phyloP scores from a whole-genome alignment of 805 yeast genomes.

The Brettanomyces nanus region DNA sequence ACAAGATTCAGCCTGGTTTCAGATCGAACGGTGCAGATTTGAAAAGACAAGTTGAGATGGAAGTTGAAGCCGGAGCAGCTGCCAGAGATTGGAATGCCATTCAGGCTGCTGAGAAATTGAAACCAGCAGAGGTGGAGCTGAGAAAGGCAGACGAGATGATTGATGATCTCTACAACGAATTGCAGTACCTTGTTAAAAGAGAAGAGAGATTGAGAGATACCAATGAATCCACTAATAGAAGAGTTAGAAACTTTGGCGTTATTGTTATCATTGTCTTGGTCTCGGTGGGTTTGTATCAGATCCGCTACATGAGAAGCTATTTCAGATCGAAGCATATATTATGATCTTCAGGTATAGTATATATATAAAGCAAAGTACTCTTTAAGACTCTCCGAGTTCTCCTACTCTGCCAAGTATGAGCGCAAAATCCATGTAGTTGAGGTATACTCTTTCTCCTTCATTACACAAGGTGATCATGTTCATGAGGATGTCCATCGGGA shows the following conservation, averaged over 20 bases:
- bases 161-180: conserved; percentile 69
- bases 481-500: conserved; percentile 27
- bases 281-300: conserved; percentile 86
- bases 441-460: conserved; percentile 25
- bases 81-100: conserved; percentile 97
- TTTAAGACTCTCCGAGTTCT: conserved; percentile 19
- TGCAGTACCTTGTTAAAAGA: conserved; percentile 77
- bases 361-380: not conserved
- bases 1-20: conserved; percentile 35
- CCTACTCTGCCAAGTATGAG: conserved; percentile 42
- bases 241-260: conserved; percentile 83
- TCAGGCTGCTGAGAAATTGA: conserved; percentile 87
- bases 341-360: conserved; percentile 19
- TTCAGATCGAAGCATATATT: conserved; percentile 81
- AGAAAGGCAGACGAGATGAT: conserved; percentile 81
- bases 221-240: conserved; percentile 88
- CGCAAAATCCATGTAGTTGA: conserved; percentile 40
- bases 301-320: conserved; percentile 83
- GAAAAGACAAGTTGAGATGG: conserved; percentile 74
- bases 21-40: conserved; percentile 30
- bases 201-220: conserved; percentile 94
- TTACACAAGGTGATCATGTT: conserved; percentile 40
- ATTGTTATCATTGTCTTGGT: conserved; percentile 60
- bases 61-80: conserved; percentile 90
- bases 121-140: conserved; percentile 86